Base-by-base conservation (phyloP, 1,139 yeast genomes). In the Entelexis paramagnoliae region DNA sequence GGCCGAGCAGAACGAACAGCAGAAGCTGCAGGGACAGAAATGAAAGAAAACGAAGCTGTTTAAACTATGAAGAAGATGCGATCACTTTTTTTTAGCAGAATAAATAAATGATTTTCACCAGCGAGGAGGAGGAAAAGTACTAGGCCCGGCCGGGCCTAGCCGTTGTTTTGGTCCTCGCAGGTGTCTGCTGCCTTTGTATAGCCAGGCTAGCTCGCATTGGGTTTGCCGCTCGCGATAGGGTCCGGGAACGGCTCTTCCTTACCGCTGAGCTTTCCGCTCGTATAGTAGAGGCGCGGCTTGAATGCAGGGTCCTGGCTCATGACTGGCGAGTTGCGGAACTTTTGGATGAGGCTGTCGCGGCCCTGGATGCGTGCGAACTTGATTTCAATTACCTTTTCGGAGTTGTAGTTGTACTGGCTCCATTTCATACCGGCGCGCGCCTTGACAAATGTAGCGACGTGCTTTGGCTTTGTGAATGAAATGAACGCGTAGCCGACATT, bases 401-500 rank as follows among this genome's bases (percentile, higher is more conserved):
- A 74, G 55, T 72, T 72, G 61, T 71, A 72, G 54, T 71, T 71
- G 61, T 72, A 72, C 41, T 66, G 63, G 53, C 67, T 68, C 72
- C 79, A 76, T 57, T 67, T 71, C 44, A 72, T 71, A 4, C 78
- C 78, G 8, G 70, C 68, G 24, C 78, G 65, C 3, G 70, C 71
- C 46, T 64, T 62, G 40, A 75, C 76, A 60, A 75, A 74, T 7
- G 68, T 64, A 35, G 73, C 67, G 35, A 76, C 73, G 49, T 70
- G 68, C 50, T 64, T 63, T 4, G 79, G 75, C 11, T 67, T 62
- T 29, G 66, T 69, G 55, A 75, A 75, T 5, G 77, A 72, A 38
- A 76, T 69, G 59, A 76, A 75, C 3, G 79, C 79, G 61, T 75
- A 75, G 9, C 78, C 78, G 40, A 73, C 77, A 52, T 75, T 75